Evolutionary conservation across 371 early-diverging fungal species (phyloP).

Genomic region (Globomyces sp.): DNA sequence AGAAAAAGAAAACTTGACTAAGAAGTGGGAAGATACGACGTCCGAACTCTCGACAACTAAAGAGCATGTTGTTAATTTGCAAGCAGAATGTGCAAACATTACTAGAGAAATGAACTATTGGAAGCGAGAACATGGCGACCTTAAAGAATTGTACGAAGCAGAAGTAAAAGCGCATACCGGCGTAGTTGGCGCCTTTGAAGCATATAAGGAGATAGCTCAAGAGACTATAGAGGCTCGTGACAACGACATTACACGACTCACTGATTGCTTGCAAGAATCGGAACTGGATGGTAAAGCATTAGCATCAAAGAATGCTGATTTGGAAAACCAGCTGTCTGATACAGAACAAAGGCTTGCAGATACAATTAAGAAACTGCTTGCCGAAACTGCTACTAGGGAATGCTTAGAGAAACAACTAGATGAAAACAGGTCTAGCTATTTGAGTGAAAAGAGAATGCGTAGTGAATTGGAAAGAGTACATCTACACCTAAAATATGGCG

Average conservation of each 20-base stretch:
- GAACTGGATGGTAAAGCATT: conserved; percentile 29
- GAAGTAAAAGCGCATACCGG: background rate
- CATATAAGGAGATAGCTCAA: conserved; percentile 5
- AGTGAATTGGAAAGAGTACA: conserved; percentile 45
- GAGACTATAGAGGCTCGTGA: conserved; percentile 33
- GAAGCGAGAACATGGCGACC: background rate
- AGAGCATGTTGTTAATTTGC: conserved; percentile 1
- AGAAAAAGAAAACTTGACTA: conserved; percentile 5
- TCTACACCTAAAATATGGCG: conserved; percentile 27
- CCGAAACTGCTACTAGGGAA: conserved; percentile 36
- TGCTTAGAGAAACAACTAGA: conserved; percentile 40
- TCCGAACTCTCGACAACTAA: background rate
- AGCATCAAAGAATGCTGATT: conserved; percentile 24
- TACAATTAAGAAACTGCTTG: conserved; percentile 2
- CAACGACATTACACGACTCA: conserved; percentile 29
- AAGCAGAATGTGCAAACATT: background rate
- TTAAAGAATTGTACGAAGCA: background rate
- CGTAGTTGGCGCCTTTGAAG: conserved; percentile 1
- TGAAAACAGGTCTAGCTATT: conserved; percentile 31
- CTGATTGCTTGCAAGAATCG: conserved; percentile 27
- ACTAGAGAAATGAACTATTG: background rate
- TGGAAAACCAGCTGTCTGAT: conserved; percentile 32
- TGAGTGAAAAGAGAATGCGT: conserved; percentile 39
- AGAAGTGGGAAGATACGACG: conserved; percentile 2
- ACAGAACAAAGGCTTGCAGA: conserved; percentile 32